Evolutionary conservation across 345 rosid genomes (phyloP), one percentile per base, ranked within the genome.

Genomic region (Luvunga scandens): DNA sequence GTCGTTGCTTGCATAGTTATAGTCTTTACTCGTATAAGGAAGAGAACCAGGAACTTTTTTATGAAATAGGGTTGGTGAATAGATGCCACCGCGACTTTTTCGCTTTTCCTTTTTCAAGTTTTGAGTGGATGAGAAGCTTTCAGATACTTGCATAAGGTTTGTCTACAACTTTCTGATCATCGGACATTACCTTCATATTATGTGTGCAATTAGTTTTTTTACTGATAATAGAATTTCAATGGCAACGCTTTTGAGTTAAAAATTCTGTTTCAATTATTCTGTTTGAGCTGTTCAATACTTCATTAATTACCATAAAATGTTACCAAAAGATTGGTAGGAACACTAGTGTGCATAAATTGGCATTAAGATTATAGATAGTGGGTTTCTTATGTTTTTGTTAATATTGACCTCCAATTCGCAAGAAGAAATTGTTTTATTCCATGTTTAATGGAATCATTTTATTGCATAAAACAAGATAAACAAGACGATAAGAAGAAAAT

Each of bases 11-110:
- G 93, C 78, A 71, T 89, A 7, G 93, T 96, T 7, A 90, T 96
- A 24, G 97, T 91, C 71, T 94, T 96, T 78, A 90, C 92, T n/a
- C 97, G 97, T 39, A 92, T 87, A 84, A 92, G 97, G 89, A 96
- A 94, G 93, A 87, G 99, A 87, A 92, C 97, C 21, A 84, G 79
- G 83, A 85, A 91, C 83, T 85, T 88, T 68, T 85, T 94, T 62
- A 88, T 80, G 81, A 91, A 85, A 83, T 80, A 69, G 63, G 90
- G 97, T 28, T 82, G 83, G 85, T 83, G 84, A 83, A 75, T 53
- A 18, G 21, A 50, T 0, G 56, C 21, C 21, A 50, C 56, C 21
- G 7, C 2, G 6, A 1, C 56, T 50, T 50, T 50, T 50, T 16
- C 6, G 4, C 56, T 66, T 69, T 73, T 66, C 22, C 65, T 72